Percentiles rank a stretch among this genome's conserved stretches.
These are phyloP conservation scores for Ormosia semicastrata DNA, from an alignment of 306 rosid genomes.

Conservation along the genomic window DNA sequence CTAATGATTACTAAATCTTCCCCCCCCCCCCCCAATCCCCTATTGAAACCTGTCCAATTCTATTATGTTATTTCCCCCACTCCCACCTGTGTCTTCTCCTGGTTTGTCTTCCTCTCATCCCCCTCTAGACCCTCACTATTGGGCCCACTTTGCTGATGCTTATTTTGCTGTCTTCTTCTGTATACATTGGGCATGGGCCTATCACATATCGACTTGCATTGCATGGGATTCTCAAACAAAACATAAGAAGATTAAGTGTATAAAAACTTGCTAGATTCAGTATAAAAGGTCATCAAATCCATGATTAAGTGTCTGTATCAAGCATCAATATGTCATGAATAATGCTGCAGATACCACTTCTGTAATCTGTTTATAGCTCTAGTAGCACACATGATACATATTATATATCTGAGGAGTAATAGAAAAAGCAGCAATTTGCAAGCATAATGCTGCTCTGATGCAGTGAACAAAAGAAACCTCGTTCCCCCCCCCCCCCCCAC, in stretches of 20 bases:
- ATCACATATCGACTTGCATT: background rate
- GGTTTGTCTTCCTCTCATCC: no score
- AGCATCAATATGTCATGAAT: background rate
- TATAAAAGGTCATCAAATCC: background rate
- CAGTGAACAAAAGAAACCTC: constrained; percentile 3
- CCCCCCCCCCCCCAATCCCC: no score
- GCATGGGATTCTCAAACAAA: background rate
- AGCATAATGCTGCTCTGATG: background rate
- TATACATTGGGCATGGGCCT: no score
- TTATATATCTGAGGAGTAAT: background rate
- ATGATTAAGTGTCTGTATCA: background rate
- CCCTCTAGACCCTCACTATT: no score
- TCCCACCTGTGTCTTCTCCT: no score
- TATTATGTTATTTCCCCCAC: no score
- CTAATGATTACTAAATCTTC: no score
- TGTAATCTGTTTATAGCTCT: background rate
- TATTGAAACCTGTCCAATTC: no score
- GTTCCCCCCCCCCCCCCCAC: background rate
- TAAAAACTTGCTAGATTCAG: background rate
- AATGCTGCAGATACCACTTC: background rate
- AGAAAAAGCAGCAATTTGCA: constrained; percentile 10
- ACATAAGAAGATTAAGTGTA: background rate
- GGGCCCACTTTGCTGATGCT: no score
- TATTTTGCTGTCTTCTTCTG: no score
- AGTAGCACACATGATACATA: background rate